Conservation (phyloP, 139 green algal species). For the Marvania coccoides region DNA sequence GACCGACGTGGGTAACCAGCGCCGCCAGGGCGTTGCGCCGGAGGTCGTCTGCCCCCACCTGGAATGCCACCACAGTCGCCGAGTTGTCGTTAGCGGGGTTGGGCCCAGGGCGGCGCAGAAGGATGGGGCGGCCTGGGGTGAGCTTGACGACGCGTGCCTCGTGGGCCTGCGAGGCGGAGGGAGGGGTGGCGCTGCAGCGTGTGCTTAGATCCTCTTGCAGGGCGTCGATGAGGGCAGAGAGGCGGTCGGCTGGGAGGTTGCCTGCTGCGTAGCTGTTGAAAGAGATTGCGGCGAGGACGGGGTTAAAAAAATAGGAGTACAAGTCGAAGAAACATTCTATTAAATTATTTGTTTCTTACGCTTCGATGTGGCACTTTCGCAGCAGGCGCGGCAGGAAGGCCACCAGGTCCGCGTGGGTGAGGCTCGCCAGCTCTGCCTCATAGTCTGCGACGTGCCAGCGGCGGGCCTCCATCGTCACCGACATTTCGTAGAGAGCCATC, state of each 20-base stretch:
- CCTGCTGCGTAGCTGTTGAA: conserved; percentile 30
- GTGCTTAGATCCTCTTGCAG: not conserved
- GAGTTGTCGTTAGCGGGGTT: conserved; percentile 76
- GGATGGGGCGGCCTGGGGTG: conserved; percentile 2
- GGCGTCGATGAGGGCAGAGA: not conserved
- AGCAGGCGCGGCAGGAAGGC: conserved; percentile 19
- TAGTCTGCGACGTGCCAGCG: conserved; percentile 74
- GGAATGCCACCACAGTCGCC: conserved; percentile 55
- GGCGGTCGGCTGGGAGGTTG: conserved; percentile 28
- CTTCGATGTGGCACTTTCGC: conserved; percentile 3
- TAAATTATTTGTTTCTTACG: too few species aligned
- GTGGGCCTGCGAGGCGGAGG: conserved; percentile 29
- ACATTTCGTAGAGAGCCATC: conserved; percentile 61
- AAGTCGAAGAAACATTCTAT: too few species aligned
- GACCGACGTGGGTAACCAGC: conserved; percentile 68
- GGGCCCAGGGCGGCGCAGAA: conserved; percentile 32
- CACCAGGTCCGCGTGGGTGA: conserved; percentile 23
- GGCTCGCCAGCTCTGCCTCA: conserved; percentile 29
- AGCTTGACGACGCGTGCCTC: conserved; percentile 43
- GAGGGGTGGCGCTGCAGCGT: not conserved
- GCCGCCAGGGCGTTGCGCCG: conserved; percentile 60
- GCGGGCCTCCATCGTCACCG: conserved; percentile 33
- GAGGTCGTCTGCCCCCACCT: conserved; percentile 63
- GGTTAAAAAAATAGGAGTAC: too few species aligned
- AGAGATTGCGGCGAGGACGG: too few species aligned